Base-by-base conservation (phyloP, 257 asterid species). In the Salvia hispanica region DNA sequence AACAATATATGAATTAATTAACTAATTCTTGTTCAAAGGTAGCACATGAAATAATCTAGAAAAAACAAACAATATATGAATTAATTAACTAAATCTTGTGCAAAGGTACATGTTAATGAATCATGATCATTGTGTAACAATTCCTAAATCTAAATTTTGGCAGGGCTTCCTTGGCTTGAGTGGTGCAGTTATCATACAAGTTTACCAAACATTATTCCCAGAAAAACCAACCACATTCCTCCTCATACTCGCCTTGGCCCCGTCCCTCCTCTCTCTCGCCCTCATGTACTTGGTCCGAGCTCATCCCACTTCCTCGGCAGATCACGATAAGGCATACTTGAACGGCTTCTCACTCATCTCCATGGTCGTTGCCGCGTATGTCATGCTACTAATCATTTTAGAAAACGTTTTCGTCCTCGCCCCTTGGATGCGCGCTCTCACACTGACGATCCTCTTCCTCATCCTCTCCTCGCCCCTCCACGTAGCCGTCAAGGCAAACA, bases 81-180 rank as follows among this genome's bases (percentile, higher is more conserved):
- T 46, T 13, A 16, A 16, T 8, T 14, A 6, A 7, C 12, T 5
- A 55, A 1, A 28, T 11, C 1, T 2, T 25, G 31, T 25, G 1
- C 31, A 25, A 25, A 25, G 31, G 31, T 2, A 25, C 2, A 25
- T 25, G 31, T 25, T 25, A 0, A 25, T 25, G 31, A 7, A 34
- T 48, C 40, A 65, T 48, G 34, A 64, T 36, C n/a, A 65, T 21
- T 14, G 7, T 16, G 56, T 11, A 64, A 12, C n/a, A 21, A 37
- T 51, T 65, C 53, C 58, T 72, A 4, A 48, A 12, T 70, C 2
- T 36, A 10, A 18, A 58, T 21, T 58, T 70, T 58, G 76, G 63
- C 85, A 86, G 99, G 99, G 99, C 15, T 93, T 85, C 71, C 95
- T 93, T 66, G 99, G 99, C 4, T 78, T 93, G 72, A 90, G 99